phyloP scores from a whole-genome alignment of 352 stramenopile species.

The Aphanomyces invadans region DNA sequence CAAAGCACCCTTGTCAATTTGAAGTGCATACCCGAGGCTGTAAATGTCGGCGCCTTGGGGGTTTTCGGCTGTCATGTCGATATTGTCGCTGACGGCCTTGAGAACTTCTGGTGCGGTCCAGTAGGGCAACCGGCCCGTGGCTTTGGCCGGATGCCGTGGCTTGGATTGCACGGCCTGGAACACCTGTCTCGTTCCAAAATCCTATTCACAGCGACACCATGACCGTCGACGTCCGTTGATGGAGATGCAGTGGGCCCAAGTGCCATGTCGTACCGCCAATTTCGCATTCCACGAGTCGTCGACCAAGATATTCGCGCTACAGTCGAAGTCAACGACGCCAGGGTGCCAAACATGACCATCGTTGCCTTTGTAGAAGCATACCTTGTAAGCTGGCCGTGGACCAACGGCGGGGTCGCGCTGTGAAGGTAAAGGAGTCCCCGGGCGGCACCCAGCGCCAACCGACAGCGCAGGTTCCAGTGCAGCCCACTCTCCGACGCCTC shows the following conservation, averaged over 20 bases:
- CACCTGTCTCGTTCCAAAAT: slow-evolving; percentile 76
- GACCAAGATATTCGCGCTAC: slow-evolving; percentile 75
- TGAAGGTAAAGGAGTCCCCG: slow-evolving; percentile 77
- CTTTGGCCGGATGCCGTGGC: slow-evolving; percentile 32
- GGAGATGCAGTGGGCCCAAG: neutral
- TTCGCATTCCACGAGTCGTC: slow-evolving; percentile 87
- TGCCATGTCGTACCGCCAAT: slow-evolving; percentile 36
- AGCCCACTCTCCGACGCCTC: slow-evolving; percentile 26
- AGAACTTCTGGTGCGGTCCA: slow-evolving; percentile 76
- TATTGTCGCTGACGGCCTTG: slow-evolving; percentile 62
- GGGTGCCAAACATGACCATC: neutral
- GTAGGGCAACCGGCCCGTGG: slow-evolving; percentile 49
- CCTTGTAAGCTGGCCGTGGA: slow-evolving; percentile 81
- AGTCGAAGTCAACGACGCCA: neutral
- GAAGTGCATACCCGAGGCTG: slow-evolving; percentile 62
- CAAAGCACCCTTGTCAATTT: too few relatives aligned
- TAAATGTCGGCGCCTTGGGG: slow-evolving; percentile 82
- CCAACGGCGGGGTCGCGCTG: slow-evolving; percentile 71
- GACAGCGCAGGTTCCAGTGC: slow-evolving; percentile 74
- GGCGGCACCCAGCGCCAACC: slow-evolving; percentile 68
- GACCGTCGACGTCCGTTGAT: too few relatives aligned
- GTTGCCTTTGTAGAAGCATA: too few relatives aligned
- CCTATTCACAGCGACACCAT: too few relatives aligned
- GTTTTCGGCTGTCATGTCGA: slow-evolving; percentile 31
- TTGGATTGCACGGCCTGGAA: slow-evolving; percentile 65